These are phyloP conservation scores for Lasiodiplodia theobromae DNA, from an alignment of 2,329 filamentous ascomycete species.

Conservation along the genomic window DNA sequence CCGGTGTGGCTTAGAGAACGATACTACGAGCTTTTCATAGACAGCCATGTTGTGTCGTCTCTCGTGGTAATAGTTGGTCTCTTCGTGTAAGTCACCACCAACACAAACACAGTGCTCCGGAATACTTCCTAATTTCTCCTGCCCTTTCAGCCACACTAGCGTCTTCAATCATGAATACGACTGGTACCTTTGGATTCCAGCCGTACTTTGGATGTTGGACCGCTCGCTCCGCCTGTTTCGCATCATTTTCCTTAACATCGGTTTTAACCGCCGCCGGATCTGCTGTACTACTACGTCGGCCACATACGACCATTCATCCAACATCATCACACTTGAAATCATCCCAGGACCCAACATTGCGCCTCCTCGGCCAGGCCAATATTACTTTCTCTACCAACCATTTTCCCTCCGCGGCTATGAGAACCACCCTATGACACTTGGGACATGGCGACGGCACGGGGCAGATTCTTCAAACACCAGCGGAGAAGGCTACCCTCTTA, in stretches of 20 bases:
- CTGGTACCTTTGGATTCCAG: slow-evolving; percentile 58
- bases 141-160: slow-evolving; percentile 46
- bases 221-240: slow-evolving; percentile 56
- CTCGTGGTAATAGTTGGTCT: slow-evolving; percentile 57
- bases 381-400: slow-evolving; percentile 60
- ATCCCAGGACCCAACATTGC: slow-evolving; percentile 44
- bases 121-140: slow-evolving; percentile 52
- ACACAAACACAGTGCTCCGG: background rate
- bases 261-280: slow-evolving; percentile 40
- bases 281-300: slow-evolving; percentile 48
- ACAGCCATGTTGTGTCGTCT: slow-evolving; percentile 51
- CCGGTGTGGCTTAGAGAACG: slow-evolving; percentile 59
- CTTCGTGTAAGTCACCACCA: slow-evolving; percentile 54
- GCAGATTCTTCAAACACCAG: background rate
- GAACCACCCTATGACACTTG: slow-evolving; percentile 61
- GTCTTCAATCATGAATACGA: slow-evolving; percentile 59
- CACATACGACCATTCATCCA: slow-evolving; percentile 52
- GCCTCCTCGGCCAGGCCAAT: slow-evolving; percentile 53
- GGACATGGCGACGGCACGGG: slow-evolving; percentile 34
- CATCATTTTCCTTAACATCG: slow-evolving; percentile 53
- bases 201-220: slow-evolving; percentile 60
- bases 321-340: slow-evolving; percentile 57
- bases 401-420: slow-evolving; percentile 56
- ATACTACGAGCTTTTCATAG: slow-evolving; percentile 55
- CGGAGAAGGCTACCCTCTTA: slow-evolving; percentile 1